These are phyloP conservation scores for Podospora bellae-mahoneyi DNA, from an alignment of 495 filamentous ascomycete genomes.

Conservation along the genomic window DNA sequence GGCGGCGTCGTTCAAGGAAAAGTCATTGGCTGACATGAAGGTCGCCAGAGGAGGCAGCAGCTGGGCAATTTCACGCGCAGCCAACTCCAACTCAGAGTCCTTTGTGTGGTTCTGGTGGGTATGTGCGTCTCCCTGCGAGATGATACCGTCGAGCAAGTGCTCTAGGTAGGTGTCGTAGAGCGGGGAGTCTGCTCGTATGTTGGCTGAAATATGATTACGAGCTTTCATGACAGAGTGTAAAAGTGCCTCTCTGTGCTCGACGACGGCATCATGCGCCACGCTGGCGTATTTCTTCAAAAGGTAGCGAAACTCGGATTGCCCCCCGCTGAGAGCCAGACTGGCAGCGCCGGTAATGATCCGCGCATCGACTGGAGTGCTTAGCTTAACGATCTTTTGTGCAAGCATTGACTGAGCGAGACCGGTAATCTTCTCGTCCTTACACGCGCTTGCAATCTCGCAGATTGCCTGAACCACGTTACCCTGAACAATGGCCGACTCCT, in stretches of 20 bases:
- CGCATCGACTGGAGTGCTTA: constrained; percentile 71
- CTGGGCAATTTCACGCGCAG: constrained; percentile 77
- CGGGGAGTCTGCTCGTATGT: constrained; percentile 61
- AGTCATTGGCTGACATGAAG: constrained; percentile 59
- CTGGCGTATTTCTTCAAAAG: constrained; percentile 78
- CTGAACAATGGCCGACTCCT: constrained; percentile 68
- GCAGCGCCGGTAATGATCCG: constrained; percentile 81
- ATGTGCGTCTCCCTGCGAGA: constrained; percentile 79
- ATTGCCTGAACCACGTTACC: constrained; percentile 85
- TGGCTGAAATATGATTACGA: constrained; percentile 70
- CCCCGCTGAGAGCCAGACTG: constrained; percentile 68
- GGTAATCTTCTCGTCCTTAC: constrained; percentile 84
- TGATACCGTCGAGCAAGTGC: constrained; percentile 80
- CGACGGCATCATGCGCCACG: constrained; percentile 64
- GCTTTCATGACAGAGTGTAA: constrained; percentile 67
- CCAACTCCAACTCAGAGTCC: constrained; percentile 70
- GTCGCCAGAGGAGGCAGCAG: constrained; percentile 77
- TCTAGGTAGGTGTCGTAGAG: constrained; percentile 74
- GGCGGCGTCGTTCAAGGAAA: constrained; percentile 36
- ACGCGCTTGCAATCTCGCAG: constrained; percentile 75
- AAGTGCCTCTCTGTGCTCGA: constrained; percentile 59
- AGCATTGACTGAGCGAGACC: constrained; percentile 95
- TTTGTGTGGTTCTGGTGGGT: constrained; percentile 50
- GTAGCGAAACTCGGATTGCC: constrained; percentile 72
- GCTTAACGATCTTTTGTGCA: constrained; percentile 82